phyloP scores from a whole-genome alignment of 176 grass and related monocot species.

The Alopecurus myosuroides region DNA sequence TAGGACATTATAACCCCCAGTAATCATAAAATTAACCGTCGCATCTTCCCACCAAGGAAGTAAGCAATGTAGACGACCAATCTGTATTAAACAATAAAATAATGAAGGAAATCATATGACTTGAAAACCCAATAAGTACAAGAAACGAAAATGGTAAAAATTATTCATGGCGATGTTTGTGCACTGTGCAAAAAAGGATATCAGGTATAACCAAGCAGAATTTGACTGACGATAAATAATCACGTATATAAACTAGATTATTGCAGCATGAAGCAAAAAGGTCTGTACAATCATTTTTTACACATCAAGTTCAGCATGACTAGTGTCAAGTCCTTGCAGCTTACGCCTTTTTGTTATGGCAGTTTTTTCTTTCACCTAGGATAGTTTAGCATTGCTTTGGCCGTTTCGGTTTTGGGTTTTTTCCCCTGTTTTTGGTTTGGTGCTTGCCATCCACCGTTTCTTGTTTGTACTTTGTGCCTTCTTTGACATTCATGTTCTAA shows the following conservation, averaged over 20 bases:
- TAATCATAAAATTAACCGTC: slow-evolving; percentile 88
- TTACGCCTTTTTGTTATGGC: neutral
- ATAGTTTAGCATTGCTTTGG: neutral
- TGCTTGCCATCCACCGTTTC: neutral
- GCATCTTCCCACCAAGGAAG: slow-evolving; percentile 97
- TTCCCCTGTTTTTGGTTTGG: neutral
- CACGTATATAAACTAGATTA: neutral
- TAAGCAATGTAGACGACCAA: slow-evolving; percentile 79
- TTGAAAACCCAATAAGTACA: neutral
- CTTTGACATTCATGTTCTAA: neutral
- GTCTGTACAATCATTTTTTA: neutral
- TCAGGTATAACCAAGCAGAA: neutral
- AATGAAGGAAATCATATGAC: neutral
- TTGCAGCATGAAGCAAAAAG: neutral
- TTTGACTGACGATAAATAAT: neutral
- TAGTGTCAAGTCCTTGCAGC: neutral
- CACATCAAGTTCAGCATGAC: neutral
- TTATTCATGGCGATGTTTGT: neutral
- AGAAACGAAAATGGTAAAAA: neutral
- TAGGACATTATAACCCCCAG: slow-evolving; percentile 86
- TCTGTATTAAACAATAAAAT: slow-evolving; percentile 37
- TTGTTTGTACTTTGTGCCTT: neutral
- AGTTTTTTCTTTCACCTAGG: neutral
- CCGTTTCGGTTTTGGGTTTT: neutral
- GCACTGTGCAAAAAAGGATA: neutral